Conservation (phyloP, 148 eudicot genomes). For the Camellia japonica region DNA sequence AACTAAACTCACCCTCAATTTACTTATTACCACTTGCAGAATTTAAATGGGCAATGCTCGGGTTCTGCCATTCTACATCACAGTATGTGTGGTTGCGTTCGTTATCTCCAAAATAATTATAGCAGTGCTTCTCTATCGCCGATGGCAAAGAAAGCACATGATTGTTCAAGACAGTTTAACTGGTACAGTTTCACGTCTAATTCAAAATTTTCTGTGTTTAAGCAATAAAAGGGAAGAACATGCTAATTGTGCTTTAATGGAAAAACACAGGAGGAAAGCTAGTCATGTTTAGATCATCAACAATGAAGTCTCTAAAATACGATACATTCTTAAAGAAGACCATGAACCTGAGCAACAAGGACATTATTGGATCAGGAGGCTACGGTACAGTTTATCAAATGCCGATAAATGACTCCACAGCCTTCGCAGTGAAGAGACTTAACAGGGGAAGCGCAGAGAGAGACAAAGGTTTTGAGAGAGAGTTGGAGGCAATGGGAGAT, state of each 20-base stretch:
- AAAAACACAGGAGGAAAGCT: slow-evolving; percentile 77
- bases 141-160: slow-evolving; percentile 67
- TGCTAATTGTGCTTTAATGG: background rate
- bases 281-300: slow-evolving; percentile 69
- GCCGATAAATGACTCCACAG: slow-evolving; percentile 40
- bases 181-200: slow-evolving; percentile 27
- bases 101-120: slow-evolving; percentile 58
- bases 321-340: slow-evolving; percentile 62
- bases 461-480: slow-evolving; percentile 89
- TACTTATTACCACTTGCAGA: slow-evolving; percentile 3
- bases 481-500: slow-evolving; percentile 87
- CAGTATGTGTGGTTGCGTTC: slow-evolving; percentile 64
- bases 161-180: slow-evolving; percentile 57
- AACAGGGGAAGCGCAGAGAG: slow-evolving; percentile 64
- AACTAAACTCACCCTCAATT: background rate
- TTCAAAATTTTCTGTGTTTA: background rate
- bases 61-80: slow-evolving; percentile 45
- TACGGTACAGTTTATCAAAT: slow-evolving; percentile 83
- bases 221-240: background rate
- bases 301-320: slow-evolving; percentile 46
- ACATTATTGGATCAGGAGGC: slow-evolving; percentile 87
- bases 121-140: slow-evolving; percentile 64
- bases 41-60: slow-evolving; percentile 39
- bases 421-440: slow-evolving; percentile 75
- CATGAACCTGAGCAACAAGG: slow-evolving; percentile 69